phyloP scores from a whole-genome alignment of 164 flowering plant genomes.

The Stephania japonica region DNA sequence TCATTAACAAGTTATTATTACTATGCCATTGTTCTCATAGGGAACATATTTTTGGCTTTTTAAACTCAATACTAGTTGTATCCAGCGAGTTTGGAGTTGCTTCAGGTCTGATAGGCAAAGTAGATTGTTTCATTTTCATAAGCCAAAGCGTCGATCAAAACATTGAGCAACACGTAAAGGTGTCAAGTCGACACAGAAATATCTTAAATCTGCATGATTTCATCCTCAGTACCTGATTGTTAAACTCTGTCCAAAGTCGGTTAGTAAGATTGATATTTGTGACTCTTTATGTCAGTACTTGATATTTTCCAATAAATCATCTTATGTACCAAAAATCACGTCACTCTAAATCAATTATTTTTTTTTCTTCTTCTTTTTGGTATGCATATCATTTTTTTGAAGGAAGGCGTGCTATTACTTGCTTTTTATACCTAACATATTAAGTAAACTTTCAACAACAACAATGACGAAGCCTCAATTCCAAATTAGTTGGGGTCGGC shows the following conservation, averaged over 20 bases:
- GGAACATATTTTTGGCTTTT: no score
- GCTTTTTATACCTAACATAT: neutral
- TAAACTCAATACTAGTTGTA: neutral
- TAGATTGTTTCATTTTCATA: neutral
- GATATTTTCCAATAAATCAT: neutral
- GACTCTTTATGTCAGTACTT: neutral
- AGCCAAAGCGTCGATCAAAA: neutral
- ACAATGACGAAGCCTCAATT: no score
- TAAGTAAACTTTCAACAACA: no score
- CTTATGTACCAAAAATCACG: neutral
- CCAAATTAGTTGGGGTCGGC: no score
- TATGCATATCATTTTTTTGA: no score
- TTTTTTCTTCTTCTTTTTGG: no score
- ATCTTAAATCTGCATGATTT: neutral
- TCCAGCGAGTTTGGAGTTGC: neutral
- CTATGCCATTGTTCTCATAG: no score
- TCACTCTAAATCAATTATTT: no score
- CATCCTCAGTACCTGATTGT: neutral
- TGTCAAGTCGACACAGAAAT: neutral
- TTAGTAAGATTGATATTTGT: neutral
- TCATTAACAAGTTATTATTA: no score
- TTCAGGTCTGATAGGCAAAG: neutral
- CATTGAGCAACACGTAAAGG: neutral
- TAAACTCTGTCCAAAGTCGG: neutral
- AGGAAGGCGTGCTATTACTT: neutral